A percentile compares a stretch with the other conserved stretches of the same genome.
Evolutionary conservation across 2,329 filamentous ascomycete genomes (phyloP).

Genomic region (Ophiostoma fasciatum): DNA sequence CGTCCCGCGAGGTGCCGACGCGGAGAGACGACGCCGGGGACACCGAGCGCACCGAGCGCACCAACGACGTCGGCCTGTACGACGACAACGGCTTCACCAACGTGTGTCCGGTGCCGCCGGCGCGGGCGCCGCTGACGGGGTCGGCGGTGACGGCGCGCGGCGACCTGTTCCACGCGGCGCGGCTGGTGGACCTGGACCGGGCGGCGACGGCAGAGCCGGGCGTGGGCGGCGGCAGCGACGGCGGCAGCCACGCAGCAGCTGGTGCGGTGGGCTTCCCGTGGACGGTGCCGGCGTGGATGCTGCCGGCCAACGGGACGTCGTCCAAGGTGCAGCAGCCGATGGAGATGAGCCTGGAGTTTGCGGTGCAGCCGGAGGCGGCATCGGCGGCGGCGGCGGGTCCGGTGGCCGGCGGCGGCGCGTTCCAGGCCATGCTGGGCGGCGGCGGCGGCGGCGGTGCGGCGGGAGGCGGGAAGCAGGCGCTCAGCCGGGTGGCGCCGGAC

Average conservation of each 20-base stretch:
- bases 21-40: too few species aligned
- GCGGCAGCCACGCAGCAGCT: conserved; percentile 60
- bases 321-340: conserved; percentile 54
- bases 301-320: conserved; percentile 67
- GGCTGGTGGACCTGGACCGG: conserved; percentile 51
- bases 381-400: conserved; percentile 14
- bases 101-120: conserved; percentile 51
- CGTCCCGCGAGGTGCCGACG: not conserved
- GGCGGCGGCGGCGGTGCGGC: too few species aligned
- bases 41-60: too few species aligned
- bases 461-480: conserved; percentile 22
- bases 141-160: conserved; percentile 66
- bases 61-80: conserved; percentile 19
- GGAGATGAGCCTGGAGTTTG: conserved; percentile 54
- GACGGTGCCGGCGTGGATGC: conserved; percentile 65
- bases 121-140: conserved; percentile 48
- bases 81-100: conserved; percentile 34
- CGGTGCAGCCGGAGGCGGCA: conserved; percentile 29
- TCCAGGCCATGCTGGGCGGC: too few species aligned
- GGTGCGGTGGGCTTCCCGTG: conserved; percentile 74
- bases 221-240: not conserved
- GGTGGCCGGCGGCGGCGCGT: conserved; percentile 16
- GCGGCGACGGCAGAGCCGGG: not conserved
- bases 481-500: conserved; percentile 29
- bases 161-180: conserved; percentile 81